Evolutionary conservation across 805 yeast genomes (phyloP).

Genomic region (Starmera dryadoides): DNA sequence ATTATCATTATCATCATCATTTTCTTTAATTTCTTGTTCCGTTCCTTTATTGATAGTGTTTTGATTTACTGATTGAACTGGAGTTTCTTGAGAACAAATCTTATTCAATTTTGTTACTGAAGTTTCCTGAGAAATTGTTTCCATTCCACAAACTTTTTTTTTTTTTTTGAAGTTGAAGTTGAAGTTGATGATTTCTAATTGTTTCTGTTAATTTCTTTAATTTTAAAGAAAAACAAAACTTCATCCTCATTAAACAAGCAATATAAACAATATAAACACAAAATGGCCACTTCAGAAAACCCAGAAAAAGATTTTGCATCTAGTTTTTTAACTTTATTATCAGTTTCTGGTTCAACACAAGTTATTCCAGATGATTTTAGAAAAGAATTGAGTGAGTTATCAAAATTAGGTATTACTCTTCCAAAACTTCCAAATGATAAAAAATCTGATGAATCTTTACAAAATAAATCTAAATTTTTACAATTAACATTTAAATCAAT

Average conservation of each 20-base stretch:
- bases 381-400: conserved; percentile 23
- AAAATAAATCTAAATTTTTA: neutral
- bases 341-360: neutral
- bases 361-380: conserved; percentile 13
- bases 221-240: no score
- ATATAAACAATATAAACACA: neutral
- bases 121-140: no score
- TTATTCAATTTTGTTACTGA: no score
- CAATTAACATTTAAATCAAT: conserved; percentile 51
- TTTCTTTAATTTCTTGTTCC: neutral
- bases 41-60: conserved; percentile 13
- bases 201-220: no score
- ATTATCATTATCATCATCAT: conserved; percentile 5
- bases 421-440: conserved; percentile 39
- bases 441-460: conserved; percentile 4
- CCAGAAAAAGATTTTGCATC: conserved; percentile 2
- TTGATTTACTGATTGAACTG: conserved; percentile 2
- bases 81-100: no score
- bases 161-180: no score
- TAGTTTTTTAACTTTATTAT: neutral
- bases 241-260: neutral
- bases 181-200: no score
- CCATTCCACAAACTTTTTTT: no score
- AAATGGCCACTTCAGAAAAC: neutral
- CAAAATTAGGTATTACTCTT: conserved; percentile 37